phyloP scores from a whole-genome alignment of 2,329 filamentous ascomycete species.

The Parascedosporium putredinis region DNA sequence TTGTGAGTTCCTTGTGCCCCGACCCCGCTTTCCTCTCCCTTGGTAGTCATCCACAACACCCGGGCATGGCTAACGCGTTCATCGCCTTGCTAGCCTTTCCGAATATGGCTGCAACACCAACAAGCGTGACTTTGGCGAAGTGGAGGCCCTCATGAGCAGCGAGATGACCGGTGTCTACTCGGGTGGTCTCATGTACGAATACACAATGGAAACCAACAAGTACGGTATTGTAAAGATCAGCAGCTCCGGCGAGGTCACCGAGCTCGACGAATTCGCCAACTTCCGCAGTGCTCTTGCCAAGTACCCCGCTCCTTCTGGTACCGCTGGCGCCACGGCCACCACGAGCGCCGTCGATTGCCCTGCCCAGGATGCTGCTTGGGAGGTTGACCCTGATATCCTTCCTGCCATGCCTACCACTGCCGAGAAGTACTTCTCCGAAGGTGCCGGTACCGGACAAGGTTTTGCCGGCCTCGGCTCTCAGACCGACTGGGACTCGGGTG shows the following conservation, averaged over 20 bases:
- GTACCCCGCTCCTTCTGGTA: conserved; percentile 39
- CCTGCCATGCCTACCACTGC: conserved; percentile 42
- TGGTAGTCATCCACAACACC: background rate
- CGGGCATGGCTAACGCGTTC: background rate
- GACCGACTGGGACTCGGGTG: conserved; percentile 34
- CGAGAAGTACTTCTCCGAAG: conserved; percentile 40
- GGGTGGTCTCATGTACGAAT: conserved; percentile 93
- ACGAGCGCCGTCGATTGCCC: conserved; percentile 39
- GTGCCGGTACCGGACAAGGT: conserved; percentile 44
- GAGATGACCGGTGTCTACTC: conserved; percentile 89
- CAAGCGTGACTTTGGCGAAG: conserved; percentile 70
- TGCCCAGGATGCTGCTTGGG: conserved; percentile 36
- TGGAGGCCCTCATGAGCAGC: conserved; percentile 65
- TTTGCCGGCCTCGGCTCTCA: conserved; percentile 44
- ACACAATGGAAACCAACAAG: conserved; percentile 66
- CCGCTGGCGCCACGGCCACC: conserved; percentile 37
- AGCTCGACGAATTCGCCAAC: conserved; percentile 50
- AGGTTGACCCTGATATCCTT: conserved; percentile 37
- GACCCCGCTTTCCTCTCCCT: too few relatives aligned
- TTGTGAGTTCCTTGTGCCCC: conserved; percentile 47
- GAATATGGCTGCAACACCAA: conserved; percentile 87
- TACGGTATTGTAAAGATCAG: conserved; percentile 69
- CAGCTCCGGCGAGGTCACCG: conserved; percentile 41
- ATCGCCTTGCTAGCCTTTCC: conserved; percentile 47
- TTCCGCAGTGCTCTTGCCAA: conserved; percentile 37